Evolutionary conservation across 2,329 filamentous ascomycete genomes (phyloP).

Genomic region (Boeremia lycopersici): DNA sequence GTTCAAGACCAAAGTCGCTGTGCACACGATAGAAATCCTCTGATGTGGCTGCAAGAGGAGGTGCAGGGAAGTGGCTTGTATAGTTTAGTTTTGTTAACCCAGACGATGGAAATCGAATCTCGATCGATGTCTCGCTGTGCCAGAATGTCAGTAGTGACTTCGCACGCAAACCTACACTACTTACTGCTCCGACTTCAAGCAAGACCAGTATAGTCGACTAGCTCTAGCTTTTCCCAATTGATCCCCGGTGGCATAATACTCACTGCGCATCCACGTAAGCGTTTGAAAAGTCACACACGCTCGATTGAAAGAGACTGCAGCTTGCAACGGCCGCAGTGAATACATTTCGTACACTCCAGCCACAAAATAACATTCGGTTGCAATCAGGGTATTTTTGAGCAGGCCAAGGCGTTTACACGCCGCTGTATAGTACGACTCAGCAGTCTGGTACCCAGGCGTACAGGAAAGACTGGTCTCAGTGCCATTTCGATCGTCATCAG

Average conservation of each 20-base stretch:
- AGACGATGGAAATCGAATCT: slow-evolving; percentile 23
- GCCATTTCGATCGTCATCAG: neutral
- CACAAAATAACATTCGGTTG: slow-evolving; percentile 42
- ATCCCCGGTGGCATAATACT: slow-evolving; percentile 11
- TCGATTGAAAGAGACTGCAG: slow-evolving; percentile 41
- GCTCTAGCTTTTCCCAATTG: slow-evolving; percentile 27
- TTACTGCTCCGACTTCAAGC: slow-evolving; percentile 43
- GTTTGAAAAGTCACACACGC: slow-evolving; percentile 34
- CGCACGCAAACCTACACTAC: neutral
- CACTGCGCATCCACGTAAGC: slow-evolving; percentile 11
- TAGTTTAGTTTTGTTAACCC: slow-evolving; percentile 33
- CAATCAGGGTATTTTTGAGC: slow-evolving; percentile 33
- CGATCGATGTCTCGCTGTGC: slow-evolving; percentile 22
- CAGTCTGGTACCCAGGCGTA: slow-evolving; percentile 26
- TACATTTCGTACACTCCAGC: slow-evolving; percentile 46
- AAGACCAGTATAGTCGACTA: slow-evolving; percentile 44
- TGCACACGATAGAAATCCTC: slow-evolving; percentile 10
- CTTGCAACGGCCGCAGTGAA: slow-evolving; percentile 38
- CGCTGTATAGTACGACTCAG: slow-evolving; percentile 37
- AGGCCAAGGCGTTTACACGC: slow-evolving; percentile 42
- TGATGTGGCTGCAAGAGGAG: slow-evolving; percentile 19
- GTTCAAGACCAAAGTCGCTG: neutral
- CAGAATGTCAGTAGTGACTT: neutral
- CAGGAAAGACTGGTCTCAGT: slow-evolving; percentile 10
- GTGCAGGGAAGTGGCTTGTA: slow-evolving; percentile 38